A percentile compares a stretch with the other conserved stretches of the same genome.
These are phyloP conservation scores for Vigna radiata DNA, from an alignment of 306 rosid genomes.

Conservation along the genomic window DNA sequence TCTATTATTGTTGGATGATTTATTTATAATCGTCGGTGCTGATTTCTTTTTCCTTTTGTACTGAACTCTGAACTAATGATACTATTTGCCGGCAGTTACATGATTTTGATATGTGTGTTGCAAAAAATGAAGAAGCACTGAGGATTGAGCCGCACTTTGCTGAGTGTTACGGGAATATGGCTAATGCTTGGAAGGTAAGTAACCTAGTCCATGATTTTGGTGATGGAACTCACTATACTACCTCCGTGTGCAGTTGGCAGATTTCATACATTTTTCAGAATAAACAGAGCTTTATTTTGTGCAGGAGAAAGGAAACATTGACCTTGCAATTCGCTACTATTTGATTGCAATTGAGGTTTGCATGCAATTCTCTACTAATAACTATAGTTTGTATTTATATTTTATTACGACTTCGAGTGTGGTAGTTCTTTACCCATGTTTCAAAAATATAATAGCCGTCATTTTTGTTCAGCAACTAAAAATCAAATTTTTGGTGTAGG, in stretches of 20 bases:
- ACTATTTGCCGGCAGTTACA: slow-evolving; percentile 64
- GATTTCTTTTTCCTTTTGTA: slow-evolving; percentile 2
- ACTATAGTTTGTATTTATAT: slow-evolving; percentile 7
- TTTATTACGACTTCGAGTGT: background rate
- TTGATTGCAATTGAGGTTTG: slow-evolving; percentile 93
- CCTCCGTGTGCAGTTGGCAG: slow-evolving; percentile 5
- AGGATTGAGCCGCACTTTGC: slow-evolving; percentile 88
- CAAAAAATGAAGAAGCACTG: slow-evolving; percentile 97
- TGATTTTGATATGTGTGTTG: slow-evolving; percentile 91
- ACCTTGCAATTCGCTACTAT: slow-evolving; percentile 70
- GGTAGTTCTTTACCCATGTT: background rate
- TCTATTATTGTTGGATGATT: background rate
- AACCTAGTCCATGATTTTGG: background rate
- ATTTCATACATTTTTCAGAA: slow-evolving; percentile 34
- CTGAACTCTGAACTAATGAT: slow-evolving; percentile 3
- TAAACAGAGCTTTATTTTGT: slow-evolving; percentile 33
- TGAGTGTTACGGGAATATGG: slow-evolving; percentile 99
- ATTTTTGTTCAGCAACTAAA: slow-evolving; percentile 1
- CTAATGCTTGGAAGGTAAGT: slow-evolving; percentile 97
- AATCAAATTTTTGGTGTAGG: background rate
- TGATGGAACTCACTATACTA: background rate
- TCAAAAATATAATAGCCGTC: background rate
- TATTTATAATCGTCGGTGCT: background rate
- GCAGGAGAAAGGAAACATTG: slow-evolving; percentile 63
- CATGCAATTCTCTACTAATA: slow-evolving; percentile 23